Conservation (phyloP, 768 basidiomycete species). For the Termitomyces sp. region DNA sequence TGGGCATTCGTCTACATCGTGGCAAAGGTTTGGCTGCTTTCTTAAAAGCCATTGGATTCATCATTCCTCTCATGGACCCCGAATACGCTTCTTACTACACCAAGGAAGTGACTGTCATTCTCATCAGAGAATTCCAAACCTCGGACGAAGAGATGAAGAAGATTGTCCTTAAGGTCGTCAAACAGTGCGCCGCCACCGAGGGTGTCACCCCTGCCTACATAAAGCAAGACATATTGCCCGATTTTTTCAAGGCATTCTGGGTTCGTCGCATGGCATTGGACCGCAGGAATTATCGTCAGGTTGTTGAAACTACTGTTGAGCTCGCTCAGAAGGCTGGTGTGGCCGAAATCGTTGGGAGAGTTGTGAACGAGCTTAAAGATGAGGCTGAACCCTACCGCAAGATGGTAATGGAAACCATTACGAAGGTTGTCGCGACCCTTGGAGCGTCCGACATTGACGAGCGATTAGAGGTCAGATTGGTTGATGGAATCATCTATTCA, state of each 20-base stretch:
- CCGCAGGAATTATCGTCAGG: conserved; percentile 91
- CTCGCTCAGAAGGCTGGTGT: conserved; percentile 97
- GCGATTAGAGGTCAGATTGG: conserved; percentile 86
- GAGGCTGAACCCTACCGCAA: conserved; percentile 90
- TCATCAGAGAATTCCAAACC: conserved; percentile 97
- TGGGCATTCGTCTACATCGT: conserved; percentile 91
- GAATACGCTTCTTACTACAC: conserved; percentile 99
- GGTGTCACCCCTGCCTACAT: conserved; percentile 96
- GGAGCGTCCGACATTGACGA: conserved; percentile 99
- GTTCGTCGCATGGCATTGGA: conserved; percentile 97
- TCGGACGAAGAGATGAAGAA: conserved; percentile 99
- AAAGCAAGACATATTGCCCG: conserved; percentile 95
- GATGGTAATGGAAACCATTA: conserved; percentile 99
- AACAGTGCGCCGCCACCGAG: conserved; percentile 97
- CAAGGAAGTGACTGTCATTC: conserved; percentile 94
- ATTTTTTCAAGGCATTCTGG: conserved; percentile 99
- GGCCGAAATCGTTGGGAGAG: conserved; percentile 86
- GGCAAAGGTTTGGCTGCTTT: conserved; percentile 94
- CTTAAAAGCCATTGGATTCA: conserved; percentile 97
- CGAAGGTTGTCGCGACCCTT: conserved; percentile 87
- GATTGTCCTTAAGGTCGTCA: conserved; percentile 98
- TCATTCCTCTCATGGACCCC: conserved; percentile 99
- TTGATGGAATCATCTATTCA: conserved; percentile 98
- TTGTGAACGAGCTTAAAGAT: conserved; percentile 89
- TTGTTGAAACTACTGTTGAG: conserved; percentile 98